phyloP scores from a whole-genome alignment of 305 asterid genomes.

The Petunia hybrid region DNA sequence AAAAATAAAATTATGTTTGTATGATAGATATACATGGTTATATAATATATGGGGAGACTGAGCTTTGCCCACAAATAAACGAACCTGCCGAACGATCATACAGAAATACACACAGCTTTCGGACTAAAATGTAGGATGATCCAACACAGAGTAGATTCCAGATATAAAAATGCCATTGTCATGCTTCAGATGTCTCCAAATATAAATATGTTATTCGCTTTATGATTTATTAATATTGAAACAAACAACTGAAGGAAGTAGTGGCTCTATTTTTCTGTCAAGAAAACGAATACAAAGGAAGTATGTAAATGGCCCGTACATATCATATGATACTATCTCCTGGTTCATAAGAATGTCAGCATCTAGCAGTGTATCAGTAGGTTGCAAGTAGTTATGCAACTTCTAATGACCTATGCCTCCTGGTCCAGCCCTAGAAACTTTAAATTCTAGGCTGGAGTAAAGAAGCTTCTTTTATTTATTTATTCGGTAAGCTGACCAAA shows the following conservation, averaged over 20 bases:
- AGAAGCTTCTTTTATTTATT: background rate
- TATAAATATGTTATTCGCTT: background rate
- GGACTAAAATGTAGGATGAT: conserved; percentile 23
- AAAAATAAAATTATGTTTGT: background rate
- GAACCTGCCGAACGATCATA: conserved; percentile 22
- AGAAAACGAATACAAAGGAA: conserved; percentile 1
- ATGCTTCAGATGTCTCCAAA: background rate
- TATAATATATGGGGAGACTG: background rate
- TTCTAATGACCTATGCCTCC: background rate
- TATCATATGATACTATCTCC: background rate
- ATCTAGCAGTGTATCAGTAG: conserved; percentile 16
- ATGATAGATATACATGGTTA: conserved; percentile 1
- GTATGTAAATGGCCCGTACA: background rate
- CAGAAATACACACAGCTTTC: conserved; percentile 19
- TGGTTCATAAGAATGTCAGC: conserved; percentile 9
- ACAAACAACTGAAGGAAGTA: background rate
- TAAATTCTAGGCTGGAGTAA: background rate
- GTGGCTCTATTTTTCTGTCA: conserved; percentile 12
- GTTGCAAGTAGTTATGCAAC: conserved; percentile 24
- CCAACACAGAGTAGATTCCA: conserved; percentile 13
- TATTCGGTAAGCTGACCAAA: background rate
- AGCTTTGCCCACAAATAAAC: background rate
- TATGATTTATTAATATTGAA: conserved; percentile 25
- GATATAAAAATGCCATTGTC: background rate
- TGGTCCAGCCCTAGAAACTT: conserved; percentile 15